A percentile compares a stretch with the other conserved stretches of the same genome.
Conservation (phyloP, 495 filamentous ascomycete genomes). For the Penicillium steckii region DNA sequence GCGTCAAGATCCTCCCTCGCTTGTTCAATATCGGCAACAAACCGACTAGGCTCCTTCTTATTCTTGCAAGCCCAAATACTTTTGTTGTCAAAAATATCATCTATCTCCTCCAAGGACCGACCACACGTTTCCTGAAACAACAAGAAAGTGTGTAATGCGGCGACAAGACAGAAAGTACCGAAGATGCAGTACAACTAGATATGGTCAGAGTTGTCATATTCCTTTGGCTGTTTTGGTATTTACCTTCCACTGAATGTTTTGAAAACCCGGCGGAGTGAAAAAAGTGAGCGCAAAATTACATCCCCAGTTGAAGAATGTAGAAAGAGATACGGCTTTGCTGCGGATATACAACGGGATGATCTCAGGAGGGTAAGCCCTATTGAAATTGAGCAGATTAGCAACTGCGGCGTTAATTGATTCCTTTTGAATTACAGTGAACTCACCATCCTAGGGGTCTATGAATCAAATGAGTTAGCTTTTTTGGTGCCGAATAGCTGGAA, state of each 20-base stretch:
- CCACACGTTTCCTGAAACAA: conserved; percentile 65
- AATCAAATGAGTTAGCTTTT: neutral
- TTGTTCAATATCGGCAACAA: conserved; percentile 15
- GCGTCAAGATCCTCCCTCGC: conserved; percentile 12
- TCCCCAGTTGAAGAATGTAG: conserved; percentile 20
- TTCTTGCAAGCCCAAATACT: conserved; percentile 21
- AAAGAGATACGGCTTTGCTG: conserved; percentile 17
- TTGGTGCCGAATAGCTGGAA: neutral
- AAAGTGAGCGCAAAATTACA: conserved; percentile 53
- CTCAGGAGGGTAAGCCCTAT: conserved; percentile 19
- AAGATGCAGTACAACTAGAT: conserved; percentile 14
- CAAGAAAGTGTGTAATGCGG: conserved; percentile 63
- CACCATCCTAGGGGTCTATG: conserved; percentile 16
- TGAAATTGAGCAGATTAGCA: neutral
- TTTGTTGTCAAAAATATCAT: conserved; percentile 52
- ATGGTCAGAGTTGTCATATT: neutral
- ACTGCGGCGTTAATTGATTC: too few relatives aligned
- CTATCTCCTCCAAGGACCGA: conserved; percentile 65
- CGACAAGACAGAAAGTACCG: conserved; percentile 48
- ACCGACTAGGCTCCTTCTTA: conserved; percentile 7
- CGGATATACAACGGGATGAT: conserved; percentile 21
- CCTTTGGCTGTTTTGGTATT: too few relatives aligned
- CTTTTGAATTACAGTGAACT: conserved; percentile 1
- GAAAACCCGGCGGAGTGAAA: conserved; percentile 60
- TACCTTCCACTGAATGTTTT: conserved; percentile 55